Conservation (phyloP, 2,329 filamentous ascomycete species). For the Colletotrichum euphorbiae region DNA sequence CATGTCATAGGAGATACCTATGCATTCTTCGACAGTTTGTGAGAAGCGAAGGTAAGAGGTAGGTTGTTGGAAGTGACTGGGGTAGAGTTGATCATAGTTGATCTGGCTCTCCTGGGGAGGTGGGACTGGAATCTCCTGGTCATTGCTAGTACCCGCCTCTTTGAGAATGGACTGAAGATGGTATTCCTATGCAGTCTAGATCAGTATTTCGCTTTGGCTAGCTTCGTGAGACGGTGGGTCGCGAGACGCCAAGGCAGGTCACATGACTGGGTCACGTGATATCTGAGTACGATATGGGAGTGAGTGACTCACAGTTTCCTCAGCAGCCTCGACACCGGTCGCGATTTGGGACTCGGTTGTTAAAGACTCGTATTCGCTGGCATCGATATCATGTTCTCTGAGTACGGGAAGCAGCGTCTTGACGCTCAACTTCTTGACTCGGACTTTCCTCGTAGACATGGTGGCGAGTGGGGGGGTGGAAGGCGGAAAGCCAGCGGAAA, state of each 20-base stretch:
- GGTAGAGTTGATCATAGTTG: slow-evolving; percentile 91
- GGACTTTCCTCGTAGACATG: slow-evolving; percentile 77
- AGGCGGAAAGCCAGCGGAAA: slow-evolving; percentile 64
- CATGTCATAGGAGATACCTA: slow-evolving; percentile 93
- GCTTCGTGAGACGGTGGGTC: background rate
- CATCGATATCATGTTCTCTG: slow-evolving; percentile 90
- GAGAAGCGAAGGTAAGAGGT: slow-evolving; percentile 97
- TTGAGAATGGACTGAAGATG: slow-evolving; percentile 87
- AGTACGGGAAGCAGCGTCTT: slow-evolving; percentile 90
- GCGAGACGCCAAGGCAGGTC: slow-evolving; percentile 45
- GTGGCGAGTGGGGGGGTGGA: slow-evolving; percentile 53
- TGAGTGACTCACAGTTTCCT: slow-evolving; percentile 87
- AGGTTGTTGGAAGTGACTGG: slow-evolving; percentile 82
- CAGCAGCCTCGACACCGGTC: slow-evolving; percentile 95
- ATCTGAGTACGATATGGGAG: slow-evolving; percentile 47
- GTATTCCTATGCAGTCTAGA: slow-evolving; percentile 75
- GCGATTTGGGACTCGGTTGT: slow-evolving; percentile 88
- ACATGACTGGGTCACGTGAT: slow-evolving; percentile 64
- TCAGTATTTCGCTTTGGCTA: slow-evolving; percentile 45
- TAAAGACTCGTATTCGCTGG: slow-evolving; percentile 86
- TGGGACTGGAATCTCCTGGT: slow-evolving; percentile 74
- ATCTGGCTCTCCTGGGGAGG: slow-evolving; percentile 73
- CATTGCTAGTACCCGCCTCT: slow-evolving; percentile 65
- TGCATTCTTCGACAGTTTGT: slow-evolving; percentile 96
- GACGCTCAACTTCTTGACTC: slow-evolving; percentile 91